phyloP scores from a whole-genome alignment of 139 green algal genomes.

The Edaphochlamys debaryana region DNA sequence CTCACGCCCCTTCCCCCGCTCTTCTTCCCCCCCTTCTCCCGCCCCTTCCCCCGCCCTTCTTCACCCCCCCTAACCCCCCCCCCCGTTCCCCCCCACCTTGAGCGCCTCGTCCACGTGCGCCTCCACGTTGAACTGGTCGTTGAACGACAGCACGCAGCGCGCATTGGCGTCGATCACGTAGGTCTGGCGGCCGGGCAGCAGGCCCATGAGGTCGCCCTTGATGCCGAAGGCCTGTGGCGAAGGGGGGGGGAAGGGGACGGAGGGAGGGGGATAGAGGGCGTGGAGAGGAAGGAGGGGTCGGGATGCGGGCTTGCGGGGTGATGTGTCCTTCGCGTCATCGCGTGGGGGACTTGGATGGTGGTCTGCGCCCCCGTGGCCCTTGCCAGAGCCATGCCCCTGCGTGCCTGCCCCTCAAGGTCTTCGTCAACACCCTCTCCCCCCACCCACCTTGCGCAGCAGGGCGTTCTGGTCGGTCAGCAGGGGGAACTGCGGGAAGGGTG shows the following conservation, averaged over 20 bases:
- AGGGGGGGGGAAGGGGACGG: neutral
- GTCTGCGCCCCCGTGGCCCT: too few species aligned
- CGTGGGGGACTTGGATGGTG: too few species aligned
- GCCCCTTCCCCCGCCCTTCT: too few species aligned
- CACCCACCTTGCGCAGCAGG: slow-evolving; percentile 63
- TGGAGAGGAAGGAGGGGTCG: neutral
- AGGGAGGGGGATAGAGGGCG: neutral
- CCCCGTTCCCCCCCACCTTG: neutral
- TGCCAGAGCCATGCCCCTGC: too few species aligned
- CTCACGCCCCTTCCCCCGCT: neutral
- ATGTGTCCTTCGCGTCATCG: too few species aligned
- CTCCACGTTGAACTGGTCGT: slow-evolving; percentile 72
- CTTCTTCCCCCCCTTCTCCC: too few species aligned
- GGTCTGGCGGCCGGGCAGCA: slow-evolving; percentile 63
- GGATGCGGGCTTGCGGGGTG: too few species aligned
- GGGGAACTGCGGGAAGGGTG: too few species aligned
- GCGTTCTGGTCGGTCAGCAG: slow-evolving; percentile 61
- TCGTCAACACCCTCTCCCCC: neutral
- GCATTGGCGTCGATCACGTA: slow-evolving; percentile 66
- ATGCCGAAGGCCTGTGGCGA: slow-evolving; percentile 58
- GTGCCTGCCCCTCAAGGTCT: neutral
- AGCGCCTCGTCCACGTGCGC: slow-evolving; percentile 71
- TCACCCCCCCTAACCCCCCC: too few species aligned
- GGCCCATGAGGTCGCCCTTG: slow-evolving; percentile 71
- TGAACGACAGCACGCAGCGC: slow-evolving; percentile 72